A percentile compares a stretch with the other conserved stretches of the same genome.
Conservation (phyloP, 495 filamentous ascomycete genomes). For the Bryoglossum gracile region DNA sequence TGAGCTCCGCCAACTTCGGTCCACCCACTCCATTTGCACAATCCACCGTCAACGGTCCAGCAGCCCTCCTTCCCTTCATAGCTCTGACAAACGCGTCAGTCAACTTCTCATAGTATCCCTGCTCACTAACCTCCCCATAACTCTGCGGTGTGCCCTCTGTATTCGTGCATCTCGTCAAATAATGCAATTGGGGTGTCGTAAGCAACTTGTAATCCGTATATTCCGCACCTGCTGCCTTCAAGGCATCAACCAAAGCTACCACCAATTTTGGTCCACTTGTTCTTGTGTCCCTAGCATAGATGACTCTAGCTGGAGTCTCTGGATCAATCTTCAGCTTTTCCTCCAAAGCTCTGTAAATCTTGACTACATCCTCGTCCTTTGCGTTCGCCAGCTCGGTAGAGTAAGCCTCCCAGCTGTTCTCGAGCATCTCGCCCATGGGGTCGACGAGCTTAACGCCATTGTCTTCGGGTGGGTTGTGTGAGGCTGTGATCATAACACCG, state of each 20-base stretch:
- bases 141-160: slow-evolving; percentile 72
- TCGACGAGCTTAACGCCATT: slow-evolving; percentile 99
- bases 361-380: slow-evolving; percentile 61
- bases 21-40: slow-evolving; percentile 97
- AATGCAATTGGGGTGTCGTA: slow-evolving; percentile 95
- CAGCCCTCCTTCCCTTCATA: slow-evolving; percentile 63
- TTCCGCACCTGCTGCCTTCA: slow-evolving; percentile 66
- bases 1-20: slow-evolving; percentile 78
- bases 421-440: slow-evolving; percentile 95
- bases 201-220: slow-evolving; percentile 76
- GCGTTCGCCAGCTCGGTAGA: slow-evolving; percentile 85
- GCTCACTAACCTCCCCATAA: slow-evolving; percentile 83
- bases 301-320: slow-evolving; percentile 62
- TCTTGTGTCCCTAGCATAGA: slow-evolving; percentile 88
- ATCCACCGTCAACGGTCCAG: slow-evolving; percentile 73
- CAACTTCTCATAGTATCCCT: slow-evolving; percentile 93
- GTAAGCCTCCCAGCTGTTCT: slow-evolving; percentile 85
- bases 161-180: slow-evolving; percentile 90
- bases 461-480: slow-evolving; percentile 93
- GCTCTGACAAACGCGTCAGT: slow-evolving; percentile 70
- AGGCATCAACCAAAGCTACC: slow-evolving; percentile 63
- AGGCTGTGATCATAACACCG: slow-evolving; percentile 97
- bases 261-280: slow-evolving; percentile 83
- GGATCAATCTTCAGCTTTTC: slow-evolving; percentile 67
- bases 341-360: slow-evolving; percentile 67